Percentiles rank a stretch among this genome's conserved stretches.
phyloP scores from a whole-genome alignment of 179 eudicot genomes.

The Heliamphora pulchella region DNA sequence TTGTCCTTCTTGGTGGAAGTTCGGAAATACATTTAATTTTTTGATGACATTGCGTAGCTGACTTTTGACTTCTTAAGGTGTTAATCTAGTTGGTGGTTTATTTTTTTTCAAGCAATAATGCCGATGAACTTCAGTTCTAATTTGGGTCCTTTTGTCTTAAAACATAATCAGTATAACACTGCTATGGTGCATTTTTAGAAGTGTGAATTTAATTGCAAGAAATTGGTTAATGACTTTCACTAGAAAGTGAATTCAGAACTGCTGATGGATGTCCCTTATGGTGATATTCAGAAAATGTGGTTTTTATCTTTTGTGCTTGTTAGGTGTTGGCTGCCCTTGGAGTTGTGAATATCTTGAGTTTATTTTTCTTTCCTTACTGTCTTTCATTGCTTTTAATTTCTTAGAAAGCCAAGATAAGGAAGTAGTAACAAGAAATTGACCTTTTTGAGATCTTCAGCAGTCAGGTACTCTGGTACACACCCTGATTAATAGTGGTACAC shows the following conservation, averaged over 20 bases:
- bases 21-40: neutral
- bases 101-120: neutral
- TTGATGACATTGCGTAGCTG: neutral
- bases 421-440: neutral
- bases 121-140: neutral
- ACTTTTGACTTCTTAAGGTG: neutral
- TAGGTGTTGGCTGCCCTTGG: neutral
- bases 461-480: neutral
- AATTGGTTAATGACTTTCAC: neutral
- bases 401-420: neutral
- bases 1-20: neutral
- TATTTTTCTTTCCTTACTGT: too few species aligned
- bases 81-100: neutral
- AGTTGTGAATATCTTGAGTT: neutral
- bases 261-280: neutral
- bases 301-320: neutral
- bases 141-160: neutral
- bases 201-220: neutral
- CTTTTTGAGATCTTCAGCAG: neutral
- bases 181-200: too few species aligned
- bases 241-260: neutral
- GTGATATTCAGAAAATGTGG: neutral
- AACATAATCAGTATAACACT: too few species aligned
- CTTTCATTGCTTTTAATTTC: neutral
- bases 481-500: too few species aligned